Evolutionary conservation across 192 early-diverging fungal genomes (phyloP), one percentile per base, ranked within the genome.

Genomic region (Backusella macrospora): DNA sequence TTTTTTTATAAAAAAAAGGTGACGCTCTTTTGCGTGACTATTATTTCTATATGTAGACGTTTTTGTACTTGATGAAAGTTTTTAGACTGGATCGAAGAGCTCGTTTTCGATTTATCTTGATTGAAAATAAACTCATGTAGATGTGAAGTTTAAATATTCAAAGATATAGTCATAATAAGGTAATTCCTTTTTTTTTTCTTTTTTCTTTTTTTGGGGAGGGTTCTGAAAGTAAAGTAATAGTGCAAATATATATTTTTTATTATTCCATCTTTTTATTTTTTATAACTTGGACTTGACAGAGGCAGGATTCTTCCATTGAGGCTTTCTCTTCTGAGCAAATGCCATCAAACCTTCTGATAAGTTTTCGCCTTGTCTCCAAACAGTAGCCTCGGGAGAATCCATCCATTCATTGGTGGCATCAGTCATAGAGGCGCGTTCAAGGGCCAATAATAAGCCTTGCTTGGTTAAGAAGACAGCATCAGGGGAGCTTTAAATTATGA

Each of bases 401-500:
- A 78, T 44, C 26, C 68, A 49, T 68, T 78, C 65, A 37, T 40
- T 44, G n/a, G 68, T 68, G 21, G 80, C 80, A 8, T 78, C 69
- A 45, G 80, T 78, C 18, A 81, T 26, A 5, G 80, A 81, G 38
- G 43, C 72, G 37, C 68, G 63, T 48, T 81, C 80, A 7, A 81
- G 48, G n/a, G 80, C 77, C 26, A 78, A 62, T 39, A 81, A 49
- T 2, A 78, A 37, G 6, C 78, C 82, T 64, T 66, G 73, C 52
- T 83, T 83, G 34, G 82, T 79, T 6, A 74, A 26, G 39, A 75
- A 67, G 39, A 83, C 82, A 29, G 80, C 81, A 71, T 83, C 82
- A n/a, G 82, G 82, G 16, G 82, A 83, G 62, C 79, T 83, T 43
- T 34, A 43, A 43, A 65, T 59, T 12, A 59, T 26, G 21, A 59